These are phyloP conservation scores for Neurospora sp. DNA, from an alignment of 495 filamentous ascomycete genomes.

Conservation along the genomic window DNA sequence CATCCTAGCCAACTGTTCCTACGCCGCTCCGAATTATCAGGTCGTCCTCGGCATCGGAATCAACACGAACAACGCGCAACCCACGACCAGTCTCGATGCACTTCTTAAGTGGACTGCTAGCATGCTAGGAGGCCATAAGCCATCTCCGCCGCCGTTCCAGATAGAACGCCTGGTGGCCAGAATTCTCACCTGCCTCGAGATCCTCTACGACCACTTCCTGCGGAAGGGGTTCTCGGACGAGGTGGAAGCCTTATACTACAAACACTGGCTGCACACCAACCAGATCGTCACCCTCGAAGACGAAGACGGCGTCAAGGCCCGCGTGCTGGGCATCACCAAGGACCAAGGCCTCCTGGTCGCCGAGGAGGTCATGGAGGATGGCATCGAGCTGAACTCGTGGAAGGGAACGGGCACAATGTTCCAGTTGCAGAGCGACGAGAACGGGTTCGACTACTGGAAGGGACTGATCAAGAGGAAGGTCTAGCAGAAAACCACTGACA, in stretches of 20 bases:
- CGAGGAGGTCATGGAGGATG: conserved; percentile 68
- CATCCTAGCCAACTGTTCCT: conserved; percentile 85
- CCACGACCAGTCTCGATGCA: conserved; percentile 77
- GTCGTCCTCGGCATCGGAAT: conserved; percentile 84
- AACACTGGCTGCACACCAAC: conserved; percentile 78
- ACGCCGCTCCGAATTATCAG: conserved; percentile 63
- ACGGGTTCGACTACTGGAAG: conserved; percentile 96
- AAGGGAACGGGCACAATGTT: conserved; percentile 65
- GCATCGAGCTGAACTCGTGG: conserved; percentile 23
- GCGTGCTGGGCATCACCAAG: conserved; percentile 79
- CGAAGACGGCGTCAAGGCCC: conserved; percentile 64
- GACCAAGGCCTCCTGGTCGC: conserved; percentile 81
- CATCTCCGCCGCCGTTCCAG: conserved; percentile 45
- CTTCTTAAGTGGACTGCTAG: conserved; percentile 36
- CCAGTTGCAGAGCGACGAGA: conserved; percentile 89
- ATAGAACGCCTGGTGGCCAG: conserved; percentile 78
- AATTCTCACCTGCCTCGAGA: conserved; percentile 71
- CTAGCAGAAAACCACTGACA: conserved; percentile 21
- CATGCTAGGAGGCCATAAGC: conserved; percentile 7
- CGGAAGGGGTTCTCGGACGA: conserved; percentile 57
- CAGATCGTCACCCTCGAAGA: conserved; percentile 86
- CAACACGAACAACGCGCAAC: conserved; percentile 76
- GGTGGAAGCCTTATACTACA: conserved; percentile 74
- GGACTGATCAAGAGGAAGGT: conserved; percentile 79
- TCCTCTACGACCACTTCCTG: conserved; percentile 64